Evolutionary conservation across 805 yeast species (phyloP).

Genomic region (Wickerhamomyces bovis): DNA sequence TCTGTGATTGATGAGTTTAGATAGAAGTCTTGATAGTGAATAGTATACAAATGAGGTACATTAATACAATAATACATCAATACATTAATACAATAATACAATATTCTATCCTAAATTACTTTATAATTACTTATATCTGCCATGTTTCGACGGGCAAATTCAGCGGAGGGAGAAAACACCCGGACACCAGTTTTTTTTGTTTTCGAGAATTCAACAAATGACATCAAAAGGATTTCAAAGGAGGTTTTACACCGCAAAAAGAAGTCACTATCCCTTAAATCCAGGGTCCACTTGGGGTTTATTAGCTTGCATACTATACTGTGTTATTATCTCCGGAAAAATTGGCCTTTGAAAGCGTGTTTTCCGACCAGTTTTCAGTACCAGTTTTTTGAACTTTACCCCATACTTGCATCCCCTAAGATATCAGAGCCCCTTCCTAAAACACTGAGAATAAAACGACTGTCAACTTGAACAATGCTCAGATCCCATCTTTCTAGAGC

Average conservation of each 20-base stretch:
- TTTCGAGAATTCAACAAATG: not conserved
- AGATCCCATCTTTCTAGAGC: not conserved
- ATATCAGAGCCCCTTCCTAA: not conserved
- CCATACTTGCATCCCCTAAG: not conserved
- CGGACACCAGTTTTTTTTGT: slow-evolving; percentile 1
- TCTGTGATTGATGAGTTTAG: slow-evolving; percentile 34
- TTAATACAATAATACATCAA: not conserved
- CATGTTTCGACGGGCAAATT: not conserved
- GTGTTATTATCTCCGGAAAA: too few relatives aligned
- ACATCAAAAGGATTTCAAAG: not conserved
- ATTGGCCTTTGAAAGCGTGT: not conserved
- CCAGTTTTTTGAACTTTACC: not conserved
- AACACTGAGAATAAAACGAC: not conserved
- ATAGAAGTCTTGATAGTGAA: not conserved
- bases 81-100: too few relatives aligned
- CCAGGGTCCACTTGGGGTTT: not conserved
- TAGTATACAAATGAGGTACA: too few relatives aligned
- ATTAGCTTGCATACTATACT: too few relatives aligned
- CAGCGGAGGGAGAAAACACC: not conserved
- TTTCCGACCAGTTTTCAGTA: not conserved
- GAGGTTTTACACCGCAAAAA: not conserved
- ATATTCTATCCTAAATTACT: too few relatives aligned
- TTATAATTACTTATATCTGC: too few relatives aligned
- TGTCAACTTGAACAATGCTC: not conserved
- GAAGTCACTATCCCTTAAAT: not conserved